Base-by-base conservation (phyloP, 805 yeast species). In the Monosporozyma yasuniensis region DNA sequence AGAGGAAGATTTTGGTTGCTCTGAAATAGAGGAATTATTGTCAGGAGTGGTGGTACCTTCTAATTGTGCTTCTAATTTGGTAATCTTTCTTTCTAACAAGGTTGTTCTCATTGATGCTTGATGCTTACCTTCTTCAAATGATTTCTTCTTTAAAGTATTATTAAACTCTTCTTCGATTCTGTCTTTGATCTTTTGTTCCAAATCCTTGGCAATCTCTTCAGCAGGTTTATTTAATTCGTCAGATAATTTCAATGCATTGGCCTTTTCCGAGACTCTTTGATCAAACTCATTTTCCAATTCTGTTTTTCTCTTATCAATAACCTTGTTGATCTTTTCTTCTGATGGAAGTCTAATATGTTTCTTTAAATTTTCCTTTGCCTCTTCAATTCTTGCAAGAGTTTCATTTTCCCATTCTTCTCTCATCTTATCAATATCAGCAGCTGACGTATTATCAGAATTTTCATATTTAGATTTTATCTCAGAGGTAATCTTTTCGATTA, bases 261-360 rank as follows among this genome's bases (percentile, higher is more conserved):
- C 55, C 18, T 50, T 54, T 21, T 54, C 55, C 10, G 53, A 38
- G 0, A 61, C 49, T 35, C 55, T 58, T 37, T 53, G 48, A 18
- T 59, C 53, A 42, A 56, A 62, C 16, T 56, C 59, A 16, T 53
- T 56, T 49, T 60, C 65, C 12, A 63, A 45, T 44, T 61, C 60
- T 12, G 51, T 45, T 50, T 58, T 67, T 32, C 73, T 72, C 44
- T 64, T 67, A 52, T 76, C 80, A 27, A 77, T 68, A 47, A 73
- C 74, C 42, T 76, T 80, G n/a, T 80, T 76, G 63, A 84, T 75
- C 52, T 77, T 83, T 45, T 74, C 75, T 58, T 80, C 81, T 11
- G 66, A 54, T 12, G 68, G 68, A 37, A 57, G 46, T 60, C 79
- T 77, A 46, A 77, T 76, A 42, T 78, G 75, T 23, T 77, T 76